These are phyloP conservation scores for Curvularia sp. DNA, from an alignment of 2,329 filamentous ascomycete species.

Conservation along the genomic window DNA sequence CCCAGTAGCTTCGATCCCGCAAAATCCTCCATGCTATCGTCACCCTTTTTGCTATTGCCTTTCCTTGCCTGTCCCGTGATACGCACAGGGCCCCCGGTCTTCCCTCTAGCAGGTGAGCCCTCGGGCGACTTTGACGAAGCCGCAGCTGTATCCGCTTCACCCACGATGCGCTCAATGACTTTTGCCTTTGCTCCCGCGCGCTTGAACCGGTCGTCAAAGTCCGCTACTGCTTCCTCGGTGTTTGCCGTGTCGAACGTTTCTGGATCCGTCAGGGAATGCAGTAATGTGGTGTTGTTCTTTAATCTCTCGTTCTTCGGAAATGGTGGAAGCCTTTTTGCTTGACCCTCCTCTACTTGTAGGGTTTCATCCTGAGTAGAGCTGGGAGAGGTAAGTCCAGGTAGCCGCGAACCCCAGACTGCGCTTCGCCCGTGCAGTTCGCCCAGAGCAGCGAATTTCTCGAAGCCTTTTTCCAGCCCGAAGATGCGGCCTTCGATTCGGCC, in stretches of 20 bases:
- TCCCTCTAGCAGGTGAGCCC: conserved; percentile 42
- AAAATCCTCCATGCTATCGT: conserved; percentile 48
- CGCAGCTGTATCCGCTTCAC: conserved; percentile 33
- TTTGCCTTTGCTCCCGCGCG: conserved; percentile 83
- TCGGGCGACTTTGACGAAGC: conserved; percentile 18
- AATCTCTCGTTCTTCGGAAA: conserved; percentile 68
- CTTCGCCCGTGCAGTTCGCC: conserved; percentile 80
- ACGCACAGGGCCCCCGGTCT: conserved; percentile 24
- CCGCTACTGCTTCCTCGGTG: conserved; percentile 84
- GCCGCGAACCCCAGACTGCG: conserved; percentile 80
- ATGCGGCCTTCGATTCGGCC: conserved; percentile 88
- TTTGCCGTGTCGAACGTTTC: conserved; percentile 81
- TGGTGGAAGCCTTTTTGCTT: conserved; percentile 51
- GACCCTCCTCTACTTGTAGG: neutral
- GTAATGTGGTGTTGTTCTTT: conserved; percentile 74
- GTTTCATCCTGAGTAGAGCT: neutral
- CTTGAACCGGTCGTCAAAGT: conserved; percentile 89
- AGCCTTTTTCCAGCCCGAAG: conserved; percentile 90
- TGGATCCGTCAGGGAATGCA: conserved; percentile 80
- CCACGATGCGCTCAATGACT: conserved; percentile 76
- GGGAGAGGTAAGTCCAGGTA: conserved; percentile 45
- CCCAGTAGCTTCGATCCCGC: conserved; percentile 37
- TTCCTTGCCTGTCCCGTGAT: conserved; percentile 25
- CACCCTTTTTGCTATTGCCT: conserved; percentile 26
- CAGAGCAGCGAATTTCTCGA: conserved; percentile 86